Conservation (phyloP, 495 filamentous ascomycete genomes). For the Penicillium ucsense region DNA sequence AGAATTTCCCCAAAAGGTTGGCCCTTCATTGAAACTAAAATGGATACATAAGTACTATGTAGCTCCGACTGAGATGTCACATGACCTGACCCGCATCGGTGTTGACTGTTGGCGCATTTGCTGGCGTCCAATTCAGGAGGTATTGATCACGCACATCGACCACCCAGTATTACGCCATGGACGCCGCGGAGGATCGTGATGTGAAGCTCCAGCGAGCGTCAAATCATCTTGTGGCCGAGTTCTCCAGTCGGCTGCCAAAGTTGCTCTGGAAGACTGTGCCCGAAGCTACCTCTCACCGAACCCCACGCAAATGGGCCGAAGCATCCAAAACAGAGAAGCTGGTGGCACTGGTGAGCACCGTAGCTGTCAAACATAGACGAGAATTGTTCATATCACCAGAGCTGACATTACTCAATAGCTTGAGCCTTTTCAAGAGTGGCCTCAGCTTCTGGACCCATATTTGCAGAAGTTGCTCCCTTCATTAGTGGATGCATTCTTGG, state of each 20-base stretch:
- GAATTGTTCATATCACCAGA: background rate
- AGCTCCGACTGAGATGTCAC: slow-evolving; percentile 5
- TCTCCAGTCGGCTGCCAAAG: slow-evolving; percentile 44
- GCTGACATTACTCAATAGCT: slow-evolving; percentile 39
- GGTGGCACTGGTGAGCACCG: slow-evolving; percentile 29
- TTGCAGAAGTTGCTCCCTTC: slow-evolving; percentile 62
- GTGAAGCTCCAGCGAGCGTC: slow-evolving; percentile 65
- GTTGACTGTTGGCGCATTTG: slow-evolving; percentile 22
- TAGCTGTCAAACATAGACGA: background rate
- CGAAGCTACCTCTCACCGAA: slow-evolving; percentile 12
- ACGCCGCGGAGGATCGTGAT: slow-evolving; percentile 52
- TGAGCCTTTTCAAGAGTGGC: slow-evolving; percentile 90
- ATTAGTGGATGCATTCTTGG: slow-evolving; percentile 64
- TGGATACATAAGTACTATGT: no score
- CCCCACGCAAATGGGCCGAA: slow-evolving; percentile 34
- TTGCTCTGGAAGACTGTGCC: slow-evolving; percentile 34
- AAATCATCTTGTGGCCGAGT: slow-evolving; percentile 54
- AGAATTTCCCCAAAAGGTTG: no score
- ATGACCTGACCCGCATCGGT: slow-evolving; percentile 11
- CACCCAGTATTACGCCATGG: slow-evolving; percentile 22
- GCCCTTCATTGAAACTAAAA: no score
- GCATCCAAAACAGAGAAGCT: slow-evolving; percentile 33
- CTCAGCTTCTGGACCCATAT: slow-evolving; percentile 88
- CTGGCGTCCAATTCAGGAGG: slow-evolving; percentile 4
- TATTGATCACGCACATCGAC: background rate